Conservation (phyloP, 1,284 basidiomycete genomes). For the Rhodotorula mucilaginosa region DNA sequence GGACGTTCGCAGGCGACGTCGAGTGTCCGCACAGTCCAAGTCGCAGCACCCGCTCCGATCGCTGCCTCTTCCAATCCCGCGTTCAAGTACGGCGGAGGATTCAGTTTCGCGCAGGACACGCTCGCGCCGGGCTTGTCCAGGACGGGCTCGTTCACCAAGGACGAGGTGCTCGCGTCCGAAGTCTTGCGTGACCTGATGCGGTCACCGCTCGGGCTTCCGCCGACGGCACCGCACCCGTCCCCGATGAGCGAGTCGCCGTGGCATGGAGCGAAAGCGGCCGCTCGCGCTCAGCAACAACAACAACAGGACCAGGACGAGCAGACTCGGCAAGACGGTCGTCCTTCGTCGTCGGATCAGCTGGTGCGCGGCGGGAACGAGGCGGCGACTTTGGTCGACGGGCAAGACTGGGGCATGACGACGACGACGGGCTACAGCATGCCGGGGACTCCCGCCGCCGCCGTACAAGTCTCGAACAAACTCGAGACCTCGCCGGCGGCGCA, state of each 20-base stretch:
- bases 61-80: conserved; percentile 2
- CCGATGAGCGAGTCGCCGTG: background rate
- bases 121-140: conserved; percentile 20
- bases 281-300: background rate
- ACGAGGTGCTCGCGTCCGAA: conserved; percentile 40
- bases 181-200: conserved; percentile 30
- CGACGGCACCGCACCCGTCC: background rate
- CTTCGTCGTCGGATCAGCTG: background rate
- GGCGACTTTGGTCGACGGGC: background rate
- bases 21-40: background rate
- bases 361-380: conserved; percentile 3
- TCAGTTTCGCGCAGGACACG: conserved; percentile 8
- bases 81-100: conserved; percentile 8
- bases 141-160: conserved; percentile 27
- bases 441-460: background rate
- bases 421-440: background rate
- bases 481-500: conserved; percentile 31
- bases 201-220: background rate
- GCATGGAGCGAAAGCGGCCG: background rate
- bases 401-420: conserved; percentile 1
- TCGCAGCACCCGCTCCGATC: background rate
- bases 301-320: background rate
- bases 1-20: too few relatives aligned
- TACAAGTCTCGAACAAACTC: conserved; percentile 19
- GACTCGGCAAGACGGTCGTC: background rate